These are phyloP conservation scores for Sambucus nigra DNA, from an alignment of 129 eudicot species.

Conservation along the genomic window DNA sequence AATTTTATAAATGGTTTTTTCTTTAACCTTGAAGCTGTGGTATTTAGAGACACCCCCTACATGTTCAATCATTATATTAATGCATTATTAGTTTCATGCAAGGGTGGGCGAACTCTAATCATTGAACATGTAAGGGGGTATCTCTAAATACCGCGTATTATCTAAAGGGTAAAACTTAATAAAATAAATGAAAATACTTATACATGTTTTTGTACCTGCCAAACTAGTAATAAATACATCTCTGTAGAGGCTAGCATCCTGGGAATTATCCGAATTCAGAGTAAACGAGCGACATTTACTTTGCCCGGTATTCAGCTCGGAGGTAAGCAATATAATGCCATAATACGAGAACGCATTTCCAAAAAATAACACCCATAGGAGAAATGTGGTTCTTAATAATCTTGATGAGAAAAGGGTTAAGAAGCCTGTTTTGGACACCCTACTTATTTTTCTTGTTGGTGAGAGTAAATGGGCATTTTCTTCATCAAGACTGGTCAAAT, in stretches of 20 bases:
- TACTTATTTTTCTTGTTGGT: constrained; percentile 14
- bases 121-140: too few relatives aligned
- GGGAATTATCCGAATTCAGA: constrained; percentile 2
- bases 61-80: too few relatives aligned
- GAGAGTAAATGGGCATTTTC: constrained; percentile 24
- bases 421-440: constrained; percentile 20
- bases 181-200: neutral
- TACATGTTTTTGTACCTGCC: constrained; percentile 36
- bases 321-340: constrained; percentile 56
- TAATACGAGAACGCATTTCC: constrained; percentile 62
- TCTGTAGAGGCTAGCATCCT: constrained; percentile 34
- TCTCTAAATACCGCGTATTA: too few relatives aligned
- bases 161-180: too few relatives aligned
- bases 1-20: too few relatives aligned
- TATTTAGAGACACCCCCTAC: neutral
- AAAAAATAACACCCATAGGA: constrained; percentile 44
- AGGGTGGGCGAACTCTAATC: neutral
- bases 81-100: too few relatives aligned
- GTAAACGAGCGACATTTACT: constrained; percentile 23
- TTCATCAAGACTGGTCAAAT: constrained; percentile 18
- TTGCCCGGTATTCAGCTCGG: constrained; percentile 40
- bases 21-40: neutral
- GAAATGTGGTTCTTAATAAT: constrained; percentile 36
- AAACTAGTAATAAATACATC: constrained; percentile 56
- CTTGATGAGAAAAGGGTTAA: constrained; percentile 44